Evolutionary conservation across 2,329 filamentous ascomycete genomes (phyloP).

Genomic region (Setomelanomma holmii): DNA sequence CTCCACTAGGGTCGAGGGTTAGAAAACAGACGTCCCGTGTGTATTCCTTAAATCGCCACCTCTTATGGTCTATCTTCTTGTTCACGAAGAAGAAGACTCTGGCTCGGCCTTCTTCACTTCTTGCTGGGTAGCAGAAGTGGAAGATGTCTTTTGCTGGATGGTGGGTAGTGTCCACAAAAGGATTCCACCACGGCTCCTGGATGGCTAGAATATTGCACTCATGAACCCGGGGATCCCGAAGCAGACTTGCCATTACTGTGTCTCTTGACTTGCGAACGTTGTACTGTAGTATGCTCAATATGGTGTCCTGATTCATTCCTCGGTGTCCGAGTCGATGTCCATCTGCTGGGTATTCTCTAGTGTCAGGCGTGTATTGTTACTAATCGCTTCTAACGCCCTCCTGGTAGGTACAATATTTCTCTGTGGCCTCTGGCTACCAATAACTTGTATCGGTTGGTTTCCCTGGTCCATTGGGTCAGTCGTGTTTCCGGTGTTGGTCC

Average conservation of each 20-base stretch:
- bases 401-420: slow-evolving; percentile 7
- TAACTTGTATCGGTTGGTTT: not conserved
- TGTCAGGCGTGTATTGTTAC: slow-evolving; percentile 2
- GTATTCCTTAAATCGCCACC: slow-evolving; percentile 18
- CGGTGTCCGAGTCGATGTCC: slow-evolving; percentile 13
- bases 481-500: slow-evolving; percentile 9
- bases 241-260: slow-evolving; percentile 27
- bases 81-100: slow-evolving; percentile 36
- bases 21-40: slow-evolving; percentile 24
- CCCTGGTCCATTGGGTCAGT: slow-evolving; percentile 4
- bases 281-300: slow-evolving; percentile 29
- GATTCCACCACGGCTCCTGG: slow-evolving; percentile 30
- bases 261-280: slow-evolving; percentile 27
- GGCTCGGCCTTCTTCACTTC: slow-evolving; percentile 8
- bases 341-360: slow-evolving; percentile 12
- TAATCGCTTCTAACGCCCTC: slow-evolving; percentile 13
- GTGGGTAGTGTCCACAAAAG: slow-evolving; percentile 26
- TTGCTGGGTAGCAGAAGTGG: slow-evolving; percentile 17
- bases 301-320: slow-evolving; percentile 18
- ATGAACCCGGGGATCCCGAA: slow-evolving; percentile 22
- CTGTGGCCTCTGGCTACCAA: slow-evolving; percentile 9
- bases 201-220: slow-evolving; percentile 31
- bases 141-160: slow-evolving; percentile 26
- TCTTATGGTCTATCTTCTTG: slow-evolving; percentile 23
- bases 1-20: slow-evolving; percentile 4